Percentiles rank a stretch among this genome's conserved stretches.
Conservation (phyloP, 305 asterid species). For the Rubia tinctorum region DNA sequence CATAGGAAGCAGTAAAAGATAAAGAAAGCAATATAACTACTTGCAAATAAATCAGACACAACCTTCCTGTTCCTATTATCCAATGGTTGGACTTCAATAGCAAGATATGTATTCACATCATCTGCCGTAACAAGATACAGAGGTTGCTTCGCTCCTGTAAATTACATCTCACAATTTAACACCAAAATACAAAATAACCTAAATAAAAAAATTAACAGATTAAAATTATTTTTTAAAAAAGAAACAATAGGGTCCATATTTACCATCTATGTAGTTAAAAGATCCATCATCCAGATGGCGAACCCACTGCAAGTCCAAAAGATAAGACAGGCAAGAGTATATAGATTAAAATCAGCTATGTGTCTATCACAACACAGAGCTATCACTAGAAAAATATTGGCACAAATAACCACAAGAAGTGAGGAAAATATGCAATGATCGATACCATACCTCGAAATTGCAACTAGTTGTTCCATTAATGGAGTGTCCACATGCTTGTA, state of each 20-base stretch:
- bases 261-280: slow-evolving; percentile 88
- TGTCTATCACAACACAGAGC: slow-evolving; percentile 18
- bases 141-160: slow-evolving; percentile 94
- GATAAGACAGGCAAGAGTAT: slow-evolving; percentile 21
- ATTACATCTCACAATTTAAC: slow-evolving; percentile 27
- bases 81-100: slow-evolving; percentile 98
- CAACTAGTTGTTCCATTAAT: slow-evolving; percentile 98
- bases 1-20: background rate
- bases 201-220: slow-evolving; percentile 3
- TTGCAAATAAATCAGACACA: background rate
- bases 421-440: slow-evolving; percentile 2
- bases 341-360: slow-evolving; percentile 20
- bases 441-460: slow-evolving; percentile 77
- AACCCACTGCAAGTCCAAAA: slow-evolving; percentile 82
- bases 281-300: slow-evolving; percentile 97
- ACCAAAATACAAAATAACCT: background rate
- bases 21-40: no score
- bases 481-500: slow-evolving; percentile 93
- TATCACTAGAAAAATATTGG: background rate
- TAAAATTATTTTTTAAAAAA: slow-evolving; percentile 14
- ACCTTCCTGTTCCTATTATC: slow-evolving; percentile 97
- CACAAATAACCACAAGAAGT: slow-evolving; percentile 2
- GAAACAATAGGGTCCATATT: slow-evolving; percentile 7
- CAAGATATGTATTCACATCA: slow-evolving; percentile 87
- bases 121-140: slow-evolving; percentile 92